A percentile compares a stretch with the other conserved stretches of the same genome.
These are phyloP conservation scores for Pseudogymnoascus sp. DNA, from an alignment of 2,329 filamentous ascomycete genomes.

Conservation along the genomic window DNA sequence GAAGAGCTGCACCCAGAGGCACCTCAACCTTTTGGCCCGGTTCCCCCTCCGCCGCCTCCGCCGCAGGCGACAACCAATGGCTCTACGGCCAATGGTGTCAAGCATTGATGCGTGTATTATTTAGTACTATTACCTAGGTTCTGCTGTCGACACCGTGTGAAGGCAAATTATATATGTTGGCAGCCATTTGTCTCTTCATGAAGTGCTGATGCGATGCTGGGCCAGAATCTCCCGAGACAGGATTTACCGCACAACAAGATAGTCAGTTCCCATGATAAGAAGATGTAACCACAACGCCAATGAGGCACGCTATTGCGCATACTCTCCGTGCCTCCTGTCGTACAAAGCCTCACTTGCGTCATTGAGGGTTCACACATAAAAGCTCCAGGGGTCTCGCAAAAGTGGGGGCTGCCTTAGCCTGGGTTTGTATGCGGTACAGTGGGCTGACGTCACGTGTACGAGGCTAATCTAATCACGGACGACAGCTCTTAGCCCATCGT, in stretches of 20 bases:
- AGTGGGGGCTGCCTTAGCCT: background rate
- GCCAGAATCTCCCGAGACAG: background rate
- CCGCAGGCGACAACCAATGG: constrained; percentile 20
- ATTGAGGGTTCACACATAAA: constrained; percentile 7
- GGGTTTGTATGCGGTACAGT: background rate
- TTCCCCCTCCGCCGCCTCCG: constrained; percentile 25
- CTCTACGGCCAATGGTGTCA: constrained; percentile 23
- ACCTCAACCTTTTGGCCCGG: constrained; percentile 27
- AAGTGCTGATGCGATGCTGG: background rate
- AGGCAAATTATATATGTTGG: constrained; percentile 8
- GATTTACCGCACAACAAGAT: background rate
- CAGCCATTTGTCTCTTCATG: background rate
- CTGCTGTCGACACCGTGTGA: background rate
- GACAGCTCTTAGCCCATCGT: background rate
- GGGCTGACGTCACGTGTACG: constrained; percentile 2
- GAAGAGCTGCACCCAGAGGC: constrained; percentile 27
- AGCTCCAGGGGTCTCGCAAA: background rate
- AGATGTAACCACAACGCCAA: background rate
- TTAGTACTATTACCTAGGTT: constrained; percentile 8
- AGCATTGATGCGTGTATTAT: constrained; percentile 18
- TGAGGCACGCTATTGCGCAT: background rate
- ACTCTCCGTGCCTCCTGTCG: background rate
- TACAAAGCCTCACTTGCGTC: constrained; percentile 6
- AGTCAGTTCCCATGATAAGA: background rate
- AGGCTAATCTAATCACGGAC: background rate